These are phyloP conservation scores for Geranomyces variabilis DNA, from an alignment of 192 early-diverging fungal genomes.

Conservation along the genomic window DNA sequence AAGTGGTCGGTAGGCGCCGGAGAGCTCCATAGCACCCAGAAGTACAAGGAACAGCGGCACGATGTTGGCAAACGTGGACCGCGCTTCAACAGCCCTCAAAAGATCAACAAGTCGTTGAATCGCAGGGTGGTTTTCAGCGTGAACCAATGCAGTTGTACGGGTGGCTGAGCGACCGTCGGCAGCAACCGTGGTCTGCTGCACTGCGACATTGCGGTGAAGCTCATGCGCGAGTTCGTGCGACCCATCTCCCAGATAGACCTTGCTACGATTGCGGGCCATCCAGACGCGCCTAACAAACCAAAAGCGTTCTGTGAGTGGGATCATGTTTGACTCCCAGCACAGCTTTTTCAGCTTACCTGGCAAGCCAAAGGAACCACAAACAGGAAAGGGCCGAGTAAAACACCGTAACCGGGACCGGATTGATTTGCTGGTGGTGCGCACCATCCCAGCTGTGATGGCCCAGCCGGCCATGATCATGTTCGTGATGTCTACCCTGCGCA, in stretches of 20 bases:
- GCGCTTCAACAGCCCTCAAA: conserved; percentile 30
- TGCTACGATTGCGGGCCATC: conserved; percentile 36
- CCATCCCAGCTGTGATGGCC: conserved; percentile 9
- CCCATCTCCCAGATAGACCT: conserved; percentile 44
- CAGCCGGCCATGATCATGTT: background rate
- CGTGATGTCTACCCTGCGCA: conserved; percentile 3
- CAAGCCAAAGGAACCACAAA: conserved; percentile 42
- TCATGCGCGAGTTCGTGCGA: conserved; percentile 34
- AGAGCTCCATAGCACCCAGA: conserved; percentile 37
- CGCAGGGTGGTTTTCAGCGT: conserved; percentile 19
- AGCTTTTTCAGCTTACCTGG: conserved; percentile 16
- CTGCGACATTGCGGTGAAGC: conserved; percentile 37
- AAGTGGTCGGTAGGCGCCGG: conserved; percentile 37
- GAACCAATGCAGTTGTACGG: conserved; percentile 29
- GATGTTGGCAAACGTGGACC: conserved; percentile 27
- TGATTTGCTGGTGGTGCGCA: conserved; percentile 8
- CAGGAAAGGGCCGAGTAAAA: conserved; percentile 42
- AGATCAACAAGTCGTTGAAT: conserved; percentile 16
- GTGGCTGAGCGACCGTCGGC: conserved; percentile 7
- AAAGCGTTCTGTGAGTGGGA: background rate
- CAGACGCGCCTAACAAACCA: conserved; percentile 34
- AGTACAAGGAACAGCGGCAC: conserved; percentile 36
- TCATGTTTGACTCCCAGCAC: background rate
- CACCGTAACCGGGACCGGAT: conserved; percentile 44
- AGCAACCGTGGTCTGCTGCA: conserved; percentile 25